Evolutionary conservation across 2,329 filamentous ascomycete species (phyloP).

Genomic region (Aspergillus vadensis): DNA sequence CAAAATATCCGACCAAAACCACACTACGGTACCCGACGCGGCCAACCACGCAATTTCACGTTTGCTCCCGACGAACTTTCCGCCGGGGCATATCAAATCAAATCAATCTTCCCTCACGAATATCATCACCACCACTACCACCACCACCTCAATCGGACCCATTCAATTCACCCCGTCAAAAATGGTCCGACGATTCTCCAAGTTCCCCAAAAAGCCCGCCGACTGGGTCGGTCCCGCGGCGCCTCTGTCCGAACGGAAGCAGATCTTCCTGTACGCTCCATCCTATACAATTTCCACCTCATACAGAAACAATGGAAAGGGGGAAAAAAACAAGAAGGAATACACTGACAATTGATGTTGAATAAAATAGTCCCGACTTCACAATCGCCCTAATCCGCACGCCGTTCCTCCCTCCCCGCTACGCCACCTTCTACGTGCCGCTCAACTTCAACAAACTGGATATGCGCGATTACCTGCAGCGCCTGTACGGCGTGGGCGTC

Average conservation of each 20-base stretch:
- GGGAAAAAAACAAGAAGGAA: too few relatives aligned
- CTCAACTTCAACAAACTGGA: slow-evolving; percentile 95
- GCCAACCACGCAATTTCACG: slow-evolving; percentile 34
- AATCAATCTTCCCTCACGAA: not conserved
- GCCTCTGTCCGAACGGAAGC: slow-evolving; percentile 41
- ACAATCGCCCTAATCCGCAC: slow-evolving; percentile 76
- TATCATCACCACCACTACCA: slow-evolving; percentile 3
- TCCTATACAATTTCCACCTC: not conserved
- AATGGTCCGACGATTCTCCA: slow-evolving; percentile 36
- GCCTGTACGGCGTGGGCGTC: slow-evolving; percentile 77
- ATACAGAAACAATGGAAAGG: too few relatives aligned
- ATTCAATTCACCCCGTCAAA: slow-evolving; percentile 13
- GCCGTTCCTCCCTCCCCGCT: slow-evolving; percentile 71
- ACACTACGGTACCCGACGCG: slow-evolving; percentile 36
- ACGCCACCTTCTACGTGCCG: slow-evolving; percentile 87
- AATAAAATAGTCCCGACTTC: slow-evolving; percentile 69
- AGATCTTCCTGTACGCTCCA: slow-evolving; percentile 55
- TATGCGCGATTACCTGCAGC: slow-evolving; percentile 88
- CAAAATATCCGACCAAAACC: not conserved
- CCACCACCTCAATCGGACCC: slow-evolving; percentile 9
- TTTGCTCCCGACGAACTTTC: slow-evolving; percentile 32
- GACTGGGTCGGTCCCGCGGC: slow-evolving; percentile 29
- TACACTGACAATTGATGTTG: too few relatives aligned
- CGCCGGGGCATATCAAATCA: slow-evolving; percentile 16
- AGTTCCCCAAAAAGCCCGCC: slow-evolving; percentile 29